Percentiles rank a stretch among this genome's conserved stretches.
phyloP scores from a whole-genome alignment of 2,329 filamentous ascomycete genomes.

The Aspergillus sp. region DNA sequence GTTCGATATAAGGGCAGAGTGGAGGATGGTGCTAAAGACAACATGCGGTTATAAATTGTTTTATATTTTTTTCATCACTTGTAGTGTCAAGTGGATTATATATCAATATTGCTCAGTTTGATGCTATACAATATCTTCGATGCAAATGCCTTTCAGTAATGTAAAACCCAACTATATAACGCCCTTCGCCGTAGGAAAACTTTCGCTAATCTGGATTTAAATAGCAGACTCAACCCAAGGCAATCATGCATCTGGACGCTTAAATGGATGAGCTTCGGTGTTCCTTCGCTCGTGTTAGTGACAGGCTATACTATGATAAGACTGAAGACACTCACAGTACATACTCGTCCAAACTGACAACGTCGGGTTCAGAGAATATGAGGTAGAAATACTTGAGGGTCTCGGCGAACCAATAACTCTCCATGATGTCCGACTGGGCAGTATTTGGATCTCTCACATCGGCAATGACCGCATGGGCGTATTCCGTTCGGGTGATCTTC shows the following conservation, averaged over 20 bases:
- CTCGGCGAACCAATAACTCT: slow-evolving; percentile 44
- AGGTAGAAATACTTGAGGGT: slow-evolving; percentile 44
- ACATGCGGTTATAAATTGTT: too few relatives aligned
- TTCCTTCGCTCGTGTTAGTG: slow-evolving; percentile 20
- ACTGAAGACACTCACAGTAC: slow-evolving; percentile 31
- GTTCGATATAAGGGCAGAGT: too few relatives aligned
- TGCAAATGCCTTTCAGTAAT: background rate
- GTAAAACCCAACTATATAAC: too few relatives aligned
- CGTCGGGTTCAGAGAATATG: slow-evolving; percentile 37
- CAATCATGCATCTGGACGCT: slow-evolving; percentile 10
- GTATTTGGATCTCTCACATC: slow-evolving; percentile 34
- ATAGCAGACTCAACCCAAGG: background rate
- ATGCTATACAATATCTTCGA: background rate
- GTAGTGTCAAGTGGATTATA: too few relatives aligned
- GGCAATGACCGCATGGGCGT: slow-evolving; percentile 39
- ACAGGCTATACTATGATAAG: background rate
- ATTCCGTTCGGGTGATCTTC: slow-evolving; percentile 37
- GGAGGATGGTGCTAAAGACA: too few relatives aligned
- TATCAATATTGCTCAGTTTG: too few relatives aligned
- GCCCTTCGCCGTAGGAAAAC: background rate
- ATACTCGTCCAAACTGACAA: slow-evolving; percentile 40
- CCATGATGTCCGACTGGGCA: slow-evolving; percentile 35
- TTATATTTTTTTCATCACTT: too few relatives aligned
- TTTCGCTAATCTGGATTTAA: background rate
- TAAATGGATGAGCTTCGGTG: slow-evolving; percentile 39